A percentile compares a stretch with the other conserved stretches of the same genome.
These are phyloP conservation scores for Waltergamsia citrina DNA, from an alignment of 2,329 filamentous ascomycete species.

Conservation along the genomic window DNA sequence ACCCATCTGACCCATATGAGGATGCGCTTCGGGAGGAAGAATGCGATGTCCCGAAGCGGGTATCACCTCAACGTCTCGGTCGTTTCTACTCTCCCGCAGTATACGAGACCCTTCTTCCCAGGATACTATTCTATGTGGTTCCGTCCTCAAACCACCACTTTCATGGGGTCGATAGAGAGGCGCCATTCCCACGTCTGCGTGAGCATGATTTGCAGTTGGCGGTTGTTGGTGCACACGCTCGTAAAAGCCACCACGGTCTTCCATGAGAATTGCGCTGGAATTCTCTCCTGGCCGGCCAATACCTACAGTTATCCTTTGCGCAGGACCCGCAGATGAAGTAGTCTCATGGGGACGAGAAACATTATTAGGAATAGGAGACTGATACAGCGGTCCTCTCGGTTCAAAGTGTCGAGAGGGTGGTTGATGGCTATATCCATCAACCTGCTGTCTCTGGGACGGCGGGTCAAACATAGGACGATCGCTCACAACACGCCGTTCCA, in stretches of 20 bases:
- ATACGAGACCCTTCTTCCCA: conserved; percentile 7
- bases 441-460: background rate
- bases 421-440: background rate
- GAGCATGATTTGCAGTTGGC: background rate
- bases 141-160: background rate
- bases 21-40: background rate
- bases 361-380: background rate
- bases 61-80: background rate
- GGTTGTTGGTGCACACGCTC: conserved; percentile 16
- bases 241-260: conserved; percentile 26
- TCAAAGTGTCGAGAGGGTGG: background rate
- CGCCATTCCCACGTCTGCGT: no score
- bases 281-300: background rate
- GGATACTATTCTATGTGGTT: conserved; percentile 5
- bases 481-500: background rate
- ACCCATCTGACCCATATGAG: background rate
- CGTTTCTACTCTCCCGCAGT: conserved; percentile 1
- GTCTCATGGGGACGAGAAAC: background rate
- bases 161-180: no score
- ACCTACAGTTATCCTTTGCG: conserved; percentile 1
- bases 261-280: conserved; percentile 17
- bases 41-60: background rate
- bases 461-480: conserved; percentile 1
- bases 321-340: background rate
- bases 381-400: background rate